Evolutionary conservation across 352 stramenopile genomes (phyloP).

Genomic region (Elongisporangium undulatum): DNA sequence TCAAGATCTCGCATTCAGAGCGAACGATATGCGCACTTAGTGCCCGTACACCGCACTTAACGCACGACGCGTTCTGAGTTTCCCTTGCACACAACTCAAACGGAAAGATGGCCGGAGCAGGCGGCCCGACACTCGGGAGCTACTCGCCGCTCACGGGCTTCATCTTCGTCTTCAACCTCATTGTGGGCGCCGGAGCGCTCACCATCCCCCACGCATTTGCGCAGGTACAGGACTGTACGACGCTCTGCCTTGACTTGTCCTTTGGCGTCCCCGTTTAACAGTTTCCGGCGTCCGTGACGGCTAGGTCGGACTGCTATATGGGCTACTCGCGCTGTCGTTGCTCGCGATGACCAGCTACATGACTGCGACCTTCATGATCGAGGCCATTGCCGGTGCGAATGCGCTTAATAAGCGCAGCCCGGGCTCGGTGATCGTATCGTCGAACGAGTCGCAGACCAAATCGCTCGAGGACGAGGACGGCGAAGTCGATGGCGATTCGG

Average conservation of each 20-base stretch:
- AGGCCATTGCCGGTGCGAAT: slow-evolving; percentile 79
- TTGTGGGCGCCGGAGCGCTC: slow-evolving; percentile 80
- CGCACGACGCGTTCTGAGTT: not conserved
- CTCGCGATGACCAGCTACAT: slow-evolving; percentile 74
- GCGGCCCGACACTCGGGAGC: slow-evolving; percentile 44
- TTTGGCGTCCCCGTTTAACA: not conserved
- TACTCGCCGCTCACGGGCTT: slow-evolving; percentile 87
- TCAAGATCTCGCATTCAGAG: slow-evolving; percentile 3
- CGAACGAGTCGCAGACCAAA: slow-evolving; percentile 15
- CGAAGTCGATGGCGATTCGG: slow-evolving; percentile 33
- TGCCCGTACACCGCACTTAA: slow-evolving; percentile 3
- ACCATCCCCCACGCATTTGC: slow-evolving; percentile 85
- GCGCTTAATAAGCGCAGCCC: slow-evolving; percentile 59
- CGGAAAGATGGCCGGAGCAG: slow-evolving; percentile 39
- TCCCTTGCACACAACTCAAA: not conserved
- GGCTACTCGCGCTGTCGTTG: slow-evolving; percentile 43
- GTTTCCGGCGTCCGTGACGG: slow-evolving; percentile 1
- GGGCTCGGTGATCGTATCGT: slow-evolving; percentile 16
- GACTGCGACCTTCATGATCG: slow-evolving; percentile 84
- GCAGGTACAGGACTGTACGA: slow-evolving; percentile 31
- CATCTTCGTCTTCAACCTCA: slow-evolving; percentile 91
- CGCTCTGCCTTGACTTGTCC: not conserved
- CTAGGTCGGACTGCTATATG: slow-evolving; percentile 77
- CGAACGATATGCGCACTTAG: slow-evolving; percentile 14
- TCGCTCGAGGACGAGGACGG: slow-evolving; percentile 22